Percentiles rank a stretch among this genome's conserved stretches.
These are phyloP conservation scores for Planoprotostelium fungivorum DNA, from an alignment of 78 protist species.

Conservation along the genomic window DNA sequence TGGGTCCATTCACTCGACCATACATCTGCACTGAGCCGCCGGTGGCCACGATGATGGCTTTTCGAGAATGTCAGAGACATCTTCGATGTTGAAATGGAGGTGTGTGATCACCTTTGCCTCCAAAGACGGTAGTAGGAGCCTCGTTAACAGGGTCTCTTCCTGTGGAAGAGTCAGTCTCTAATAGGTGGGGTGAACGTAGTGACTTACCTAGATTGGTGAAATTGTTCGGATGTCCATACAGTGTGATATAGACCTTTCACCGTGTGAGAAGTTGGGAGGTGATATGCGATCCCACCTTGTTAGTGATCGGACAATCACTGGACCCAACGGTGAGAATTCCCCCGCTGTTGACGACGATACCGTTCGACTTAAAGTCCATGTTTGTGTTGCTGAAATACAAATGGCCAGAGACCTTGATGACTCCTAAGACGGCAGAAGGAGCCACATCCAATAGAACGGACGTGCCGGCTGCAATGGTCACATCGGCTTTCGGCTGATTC, in stretches of 20 bases:
- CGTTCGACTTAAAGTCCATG: neutral
- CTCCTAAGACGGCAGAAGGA: neutral
- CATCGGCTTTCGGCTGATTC: neutral
- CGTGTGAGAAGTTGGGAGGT: neutral
- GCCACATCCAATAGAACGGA: neutral
- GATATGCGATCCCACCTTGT: neutral
- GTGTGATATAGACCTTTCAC: neutral
- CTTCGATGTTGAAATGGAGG: neutral
- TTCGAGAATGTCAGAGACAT: neutral
- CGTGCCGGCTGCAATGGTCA: neutral
- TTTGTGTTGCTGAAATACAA: neutral
- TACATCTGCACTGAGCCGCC: neutral
- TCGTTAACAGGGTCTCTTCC: neutral
- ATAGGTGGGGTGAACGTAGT: neutral
- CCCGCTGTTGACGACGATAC: neutral
- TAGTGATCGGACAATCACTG: neutral
- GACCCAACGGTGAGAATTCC: neutral
- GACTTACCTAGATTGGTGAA: neutral
- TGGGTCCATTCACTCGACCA: neutral
- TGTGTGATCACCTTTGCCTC: neutral
- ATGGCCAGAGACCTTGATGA: neutral
- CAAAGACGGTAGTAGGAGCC: neutral
- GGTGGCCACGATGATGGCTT: neutral
- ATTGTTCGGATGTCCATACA: neutral
- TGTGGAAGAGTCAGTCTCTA: neutral